Evolutionary conservation across 2,329 filamentous ascomycete species (phyloP), one percentile per base, ranked within the genome.

Genomic region (Aspergillus texensis): DNA sequence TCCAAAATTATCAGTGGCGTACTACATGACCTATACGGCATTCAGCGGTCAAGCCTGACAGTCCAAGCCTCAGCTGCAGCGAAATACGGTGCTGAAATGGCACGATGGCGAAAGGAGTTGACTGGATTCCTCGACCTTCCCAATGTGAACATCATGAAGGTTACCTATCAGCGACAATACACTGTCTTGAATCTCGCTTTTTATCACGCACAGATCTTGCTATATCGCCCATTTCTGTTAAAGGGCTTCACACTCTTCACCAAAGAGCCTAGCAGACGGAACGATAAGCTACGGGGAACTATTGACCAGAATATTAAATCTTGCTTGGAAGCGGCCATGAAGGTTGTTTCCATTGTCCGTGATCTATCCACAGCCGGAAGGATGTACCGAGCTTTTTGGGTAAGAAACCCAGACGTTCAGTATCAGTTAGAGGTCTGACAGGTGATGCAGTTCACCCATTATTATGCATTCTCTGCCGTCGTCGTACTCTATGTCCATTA

Each of bases 141-240:
- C 80, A 60, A 71, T 83, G 64, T 70, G 1, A 65, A 71, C 43
- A 65, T 71, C 43, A 45, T 72, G 9, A 80, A 83, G 36, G 79
- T 83, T 1, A 77, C 83, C n/a, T 85, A 84, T 66, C 80, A 83
- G 60, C 77, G 83, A 6, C 75, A 79, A 62, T 69, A 70, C 26
- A 78, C 72, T 52, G 77, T 77, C 10, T 63, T 79, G 2, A 75
- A 74, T 56, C 66, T 78, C 12, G 74, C 77, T 1, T 78, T 76
- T 55, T 72, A 68, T 45, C 77, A 79, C 62, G 72, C 75, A 10
- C 60, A 75, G 9, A 75, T 79, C 6, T 62, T 77, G 24, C 68
- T 74, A 0, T 70, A 78, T 57, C 69, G 76, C 14, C 76, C 75
- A 1, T 78, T 74, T 58, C 72, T 67, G 2, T 67, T 79, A 14